A percentile compares a stretch with the other conserved stretches of the same genome.
Conservation (phyloP, 2,329 filamentous ascomycete genomes). For the Didymella pinodella region DNA sequence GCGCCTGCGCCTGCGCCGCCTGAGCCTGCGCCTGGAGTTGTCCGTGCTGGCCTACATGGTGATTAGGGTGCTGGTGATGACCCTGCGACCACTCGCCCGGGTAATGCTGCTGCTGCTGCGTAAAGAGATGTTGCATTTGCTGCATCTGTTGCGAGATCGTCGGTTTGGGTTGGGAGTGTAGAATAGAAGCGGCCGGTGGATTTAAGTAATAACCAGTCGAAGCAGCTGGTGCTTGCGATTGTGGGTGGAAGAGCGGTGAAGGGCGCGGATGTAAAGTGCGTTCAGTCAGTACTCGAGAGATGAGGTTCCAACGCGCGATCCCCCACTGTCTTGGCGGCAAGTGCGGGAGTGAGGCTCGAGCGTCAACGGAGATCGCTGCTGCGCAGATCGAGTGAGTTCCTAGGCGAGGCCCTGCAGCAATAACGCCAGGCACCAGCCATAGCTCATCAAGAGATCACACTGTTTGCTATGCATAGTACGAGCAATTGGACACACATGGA, state of each 20-base stretch:
- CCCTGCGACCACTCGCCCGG: constrained; percentile 61
- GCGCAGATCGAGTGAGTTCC: constrained; percentile 24
- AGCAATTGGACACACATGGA: neutral
- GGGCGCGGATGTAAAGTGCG: constrained; percentile 27
- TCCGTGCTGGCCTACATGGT: constrained; percentile 52
- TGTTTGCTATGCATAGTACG: neutral
- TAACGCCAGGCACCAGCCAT: neutral
- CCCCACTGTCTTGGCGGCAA: constrained; percentile 30
- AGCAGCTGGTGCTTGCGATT: constrained; percentile 23
- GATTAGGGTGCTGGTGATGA: constrained; percentile 52
- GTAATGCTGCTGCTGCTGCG: constrained; percentile 70
- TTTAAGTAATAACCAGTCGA: constrained; percentile 20
- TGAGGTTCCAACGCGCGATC: constrained; percentile 29
- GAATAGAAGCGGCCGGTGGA: constrained; percentile 11
- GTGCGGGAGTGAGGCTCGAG: constrained; percentile 33
- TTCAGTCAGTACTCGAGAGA: constrained; percentile 35
- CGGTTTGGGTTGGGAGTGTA: constrained; percentile 19
- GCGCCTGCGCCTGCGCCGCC: constrained; percentile 53
- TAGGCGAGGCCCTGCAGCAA: constrained; percentile 20
- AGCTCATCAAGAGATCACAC: neutral
- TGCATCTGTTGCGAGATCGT: constrained; percentile 28
- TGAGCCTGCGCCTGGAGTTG: constrained; percentile 57
- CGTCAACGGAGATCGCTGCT: constrained; percentile 31
- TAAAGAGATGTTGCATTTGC: constrained; percentile 67
- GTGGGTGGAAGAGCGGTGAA: constrained; percentile 22